Evolutionary conservation across 2,329 filamentous ascomycete genomes (phyloP).

Genomic region (Kalaharituber pfeilii): DNA sequence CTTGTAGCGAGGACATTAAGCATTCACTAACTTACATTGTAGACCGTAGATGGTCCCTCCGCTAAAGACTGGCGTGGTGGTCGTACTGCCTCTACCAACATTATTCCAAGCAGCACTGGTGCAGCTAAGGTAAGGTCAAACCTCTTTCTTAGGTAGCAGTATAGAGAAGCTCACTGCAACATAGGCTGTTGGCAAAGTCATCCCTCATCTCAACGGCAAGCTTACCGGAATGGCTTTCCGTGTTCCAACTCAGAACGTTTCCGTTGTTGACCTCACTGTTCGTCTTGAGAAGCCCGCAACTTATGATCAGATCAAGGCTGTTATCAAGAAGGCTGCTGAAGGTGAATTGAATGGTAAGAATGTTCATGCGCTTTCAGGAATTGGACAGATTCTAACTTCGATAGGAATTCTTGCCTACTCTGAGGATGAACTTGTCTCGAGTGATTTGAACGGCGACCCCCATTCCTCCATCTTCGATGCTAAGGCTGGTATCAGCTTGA

Average conservation of each 20-base stretch:
- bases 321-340: constrained; percentile 73
- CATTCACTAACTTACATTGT: too few relatives aligned
- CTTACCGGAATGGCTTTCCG: constrained; percentile 99
- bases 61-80: constrained; percentile 99
- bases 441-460: constrained; percentile 80
- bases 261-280: constrained; percentile 91
- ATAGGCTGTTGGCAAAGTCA: constrained; percentile 99
- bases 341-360: constrained; percentile 57
- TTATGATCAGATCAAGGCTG: constrained; percentile 85
- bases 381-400: constrained; percentile 33
- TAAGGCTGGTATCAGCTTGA: constrained; percentile 96
- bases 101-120: constrained; percentile 97
- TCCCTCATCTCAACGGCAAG: constrained; percentile 95
- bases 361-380: neutral
- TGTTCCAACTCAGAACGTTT: constrained; percentile 97
- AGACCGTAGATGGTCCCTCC: constrained; percentile 91
- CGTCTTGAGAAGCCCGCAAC: constrained; percentile 77
- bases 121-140: too few relatives aligned
- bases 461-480: constrained; percentile 97
- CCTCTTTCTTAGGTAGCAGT: too few relatives aligned
- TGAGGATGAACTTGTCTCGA: constrained; percentile 91
- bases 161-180: too few relatives aligned
- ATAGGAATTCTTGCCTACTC: constrained; percentile 64
- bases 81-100: constrained; percentile 97
- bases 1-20: neutral